A percentile compares a stretch with the other conserved stretches of the same genome.
Evolutionary conservation across 768 basidiomycete genomes (phyloP).

Genomic region (Psilocybe subaeruginosa): DNA sequence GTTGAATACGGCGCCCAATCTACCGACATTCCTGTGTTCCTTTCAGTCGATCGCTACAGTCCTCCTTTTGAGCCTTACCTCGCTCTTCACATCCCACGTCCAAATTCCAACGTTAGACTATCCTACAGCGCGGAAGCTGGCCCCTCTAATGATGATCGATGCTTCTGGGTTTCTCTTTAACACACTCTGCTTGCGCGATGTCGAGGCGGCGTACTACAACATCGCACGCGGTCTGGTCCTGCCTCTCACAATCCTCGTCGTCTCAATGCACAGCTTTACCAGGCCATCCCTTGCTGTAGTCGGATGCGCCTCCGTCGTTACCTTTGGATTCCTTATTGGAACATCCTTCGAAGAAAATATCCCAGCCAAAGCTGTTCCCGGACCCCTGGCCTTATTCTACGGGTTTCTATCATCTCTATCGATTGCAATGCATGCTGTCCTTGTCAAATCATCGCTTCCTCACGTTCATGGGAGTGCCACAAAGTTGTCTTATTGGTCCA

Average conservation of each 20-base stretch:
- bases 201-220: slow-evolving; percentile 70
- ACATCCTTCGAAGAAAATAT: slow-evolving; percentile 33
- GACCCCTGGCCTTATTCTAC: slow-evolving; percentile 63
- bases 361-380: slow-evolving; percentile 53
- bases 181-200: slow-evolving; percentile 40
- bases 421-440: slow-evolving; percentile 79
- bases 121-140: slow-evolving; percentile 20
- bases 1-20: slow-evolving; percentile 30
- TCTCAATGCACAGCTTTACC: slow-evolving; percentile 59
- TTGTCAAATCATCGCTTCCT: slow-evolving; percentile 74
- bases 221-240: slow-evolving; percentile 81
- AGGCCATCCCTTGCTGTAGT: slow-evolving; percentile 64
- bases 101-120: slow-evolving; percentile 26
- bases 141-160: slow-evolving; percentile 38
- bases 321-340: slow-evolving; percentile 73
- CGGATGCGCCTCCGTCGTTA: slow-evolving; percentile 71
- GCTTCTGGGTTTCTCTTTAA: slow-evolving; percentile 35
- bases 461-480: slow-evolving; percentile 74
- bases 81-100: slow-evolving; percentile 15
- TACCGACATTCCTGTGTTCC: slow-evolving; percentile 31
- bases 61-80: slow-evolving; percentile 17
- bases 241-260: slow-evolving; percentile 76
- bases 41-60: slow-evolving; percentile 33
- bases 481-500: slow-evolving; percentile 77
- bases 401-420: slow-evolving; percentile 71